Base-by-base conservation (phyloP, 2,329 filamentous ascomycete genomes). In the Trichoderma brevicompactum region DNA sequence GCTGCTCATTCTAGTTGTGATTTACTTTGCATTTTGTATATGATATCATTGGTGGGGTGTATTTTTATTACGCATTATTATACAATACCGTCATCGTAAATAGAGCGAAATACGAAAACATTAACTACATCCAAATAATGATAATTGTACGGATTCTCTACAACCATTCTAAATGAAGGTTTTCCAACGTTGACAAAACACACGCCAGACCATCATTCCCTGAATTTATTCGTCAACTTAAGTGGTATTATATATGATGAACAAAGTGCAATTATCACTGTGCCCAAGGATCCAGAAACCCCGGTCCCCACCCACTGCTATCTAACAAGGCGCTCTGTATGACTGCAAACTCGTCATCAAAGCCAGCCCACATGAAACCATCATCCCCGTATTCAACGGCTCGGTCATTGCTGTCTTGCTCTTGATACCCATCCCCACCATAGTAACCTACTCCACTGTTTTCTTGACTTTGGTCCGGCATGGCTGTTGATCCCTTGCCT, bases 291-390 rank as follows among this genome's bases (percentile, higher is more conserved):
- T 62, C 59, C 36, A 62, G 23, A 38, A 52, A 62, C n/a, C 59
- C 59, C 23, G 59, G 49, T 5, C 59, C 59, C 59, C 59, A 62
- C 10, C 59, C 59, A n/a, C 59, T 62, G 12, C 59, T 62, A 41
- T 62, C 59, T 17, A 62, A 40, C 48, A 62, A 49, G 13, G 59
- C 59, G 48, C 59, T 62, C 36, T 62, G 59, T 23, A 62, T 62
- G 7, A 62, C 46, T 2, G 59, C 59, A 53, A 62, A 62, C 15
- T 62, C 59, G 10, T 62, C 59, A 12, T 62, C 59, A 36, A 62
- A 62, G n/a, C 59, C 59, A 3, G 59, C 59, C 59, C 59, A 62
- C 59, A 62, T 62, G 38, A 62, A 53, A 3, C 59, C 59, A 53
- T 62, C 46, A n/a, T 53, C 59, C 7, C 48, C 59, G 32, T 62